Conservation (phyloP, 2,329 filamentous ascomycete genomes). For the Ambrosiella xylebori region DNA sequence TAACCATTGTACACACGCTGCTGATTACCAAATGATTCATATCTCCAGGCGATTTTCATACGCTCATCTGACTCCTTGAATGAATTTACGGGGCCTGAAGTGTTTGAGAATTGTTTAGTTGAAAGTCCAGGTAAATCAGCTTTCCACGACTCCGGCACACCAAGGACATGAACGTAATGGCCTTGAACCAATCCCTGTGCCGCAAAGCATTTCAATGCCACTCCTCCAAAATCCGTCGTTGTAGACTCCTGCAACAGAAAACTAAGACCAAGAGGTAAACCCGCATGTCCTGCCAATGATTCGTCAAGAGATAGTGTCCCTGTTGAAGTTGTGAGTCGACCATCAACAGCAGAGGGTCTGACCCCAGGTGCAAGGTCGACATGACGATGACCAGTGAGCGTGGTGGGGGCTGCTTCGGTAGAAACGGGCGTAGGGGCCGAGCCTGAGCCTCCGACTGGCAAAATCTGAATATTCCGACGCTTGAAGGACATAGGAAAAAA, state of each 20-base stretch:
- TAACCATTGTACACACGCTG: constrained; percentile 21
- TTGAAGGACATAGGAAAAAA: constrained; percentile 35
- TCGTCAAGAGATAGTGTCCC: constrained; percentile 74
- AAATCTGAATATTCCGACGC: constrained; percentile 37
- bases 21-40: constrained; percentile 60
- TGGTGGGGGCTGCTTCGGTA: constrained; percentile 23
- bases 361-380: constrained; percentile 27
- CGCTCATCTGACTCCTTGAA: constrained; percentile 27
- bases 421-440: constrained; percentile 14
- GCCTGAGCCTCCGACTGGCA: constrained; percentile 17
- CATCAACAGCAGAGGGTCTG: constrained; percentile 76
- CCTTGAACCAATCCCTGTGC: constrained; percentile 86
- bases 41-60: constrained; percentile 99
- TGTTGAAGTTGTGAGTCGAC: constrained; percentile 76
- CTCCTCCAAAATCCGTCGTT: constrained; percentile 83
- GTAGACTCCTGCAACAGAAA: constrained; percentile 74
- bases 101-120: constrained; percentile 2
- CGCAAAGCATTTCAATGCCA: constrained; percentile 72
- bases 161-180: constrained; percentile 74
- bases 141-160: constrained; percentile 62
- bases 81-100: background rate
- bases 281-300: constrained; percentile 71
- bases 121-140: constrained; percentile 63
- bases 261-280: constrained; percentile 64
- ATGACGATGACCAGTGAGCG: constrained; percentile 7